These are phyloP conservation scores for Didymosphaeria variabile DNA, from an alignment of 2,329 filamentous ascomycete species.

Conservation along the genomic window DNA sequence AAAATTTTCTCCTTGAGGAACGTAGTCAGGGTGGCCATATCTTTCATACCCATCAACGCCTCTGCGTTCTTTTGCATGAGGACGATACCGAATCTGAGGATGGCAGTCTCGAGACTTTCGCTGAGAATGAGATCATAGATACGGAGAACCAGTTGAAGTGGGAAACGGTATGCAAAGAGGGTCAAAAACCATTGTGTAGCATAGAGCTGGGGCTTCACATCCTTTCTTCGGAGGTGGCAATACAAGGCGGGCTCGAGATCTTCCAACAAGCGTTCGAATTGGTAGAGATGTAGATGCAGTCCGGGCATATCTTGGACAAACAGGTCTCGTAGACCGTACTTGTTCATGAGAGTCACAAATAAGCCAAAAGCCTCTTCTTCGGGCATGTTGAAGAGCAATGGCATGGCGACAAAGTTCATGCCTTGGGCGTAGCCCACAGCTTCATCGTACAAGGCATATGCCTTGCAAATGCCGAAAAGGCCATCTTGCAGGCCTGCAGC, in stretches of 20 bases:
- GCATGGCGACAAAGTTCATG: constrained; percentile 99
- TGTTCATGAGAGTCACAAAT: constrained; percentile 93
- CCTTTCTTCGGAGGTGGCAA: constrained; percentile 87
- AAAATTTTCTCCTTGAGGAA: constrained; percentile 95
- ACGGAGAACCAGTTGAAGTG: constrained; percentile 91
- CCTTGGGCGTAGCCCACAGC: constrained; percentile 96
- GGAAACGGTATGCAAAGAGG: constrained; percentile 97
- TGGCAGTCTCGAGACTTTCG: constrained; percentile 86
- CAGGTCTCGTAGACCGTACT: constrained; percentile 90
- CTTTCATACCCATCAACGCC: constrained; percentile 80
- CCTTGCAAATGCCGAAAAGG: constrained; percentile 94
- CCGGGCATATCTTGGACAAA: constrained; percentile 98
- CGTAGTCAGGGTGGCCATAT: constrained; percentile 87
- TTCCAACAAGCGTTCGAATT: constrained; percentile 93
- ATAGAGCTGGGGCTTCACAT: constrained; percentile 91
- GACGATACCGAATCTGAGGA: constrained; percentile 92
- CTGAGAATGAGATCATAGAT: constrained; percentile 96
- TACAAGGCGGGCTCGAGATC: constrained; percentile 94
- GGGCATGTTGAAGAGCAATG: constrained; percentile 95
- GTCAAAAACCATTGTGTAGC: constrained; percentile 99
- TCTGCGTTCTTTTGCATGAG: constrained; percentile 94
- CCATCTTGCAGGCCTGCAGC: constrained; percentile 91
- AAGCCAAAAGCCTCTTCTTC: constrained; percentile 97
- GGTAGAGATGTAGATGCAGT: constrained; percentile 89
- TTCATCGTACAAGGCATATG: constrained; percentile 95